A percentile compares a stretch with the other conserved stretches of the same genome.
phyloP scores from a whole-genome alignment of 2,329 filamentous ascomycete genomes.

The Exophiala phaeomuriformis region DNA sequence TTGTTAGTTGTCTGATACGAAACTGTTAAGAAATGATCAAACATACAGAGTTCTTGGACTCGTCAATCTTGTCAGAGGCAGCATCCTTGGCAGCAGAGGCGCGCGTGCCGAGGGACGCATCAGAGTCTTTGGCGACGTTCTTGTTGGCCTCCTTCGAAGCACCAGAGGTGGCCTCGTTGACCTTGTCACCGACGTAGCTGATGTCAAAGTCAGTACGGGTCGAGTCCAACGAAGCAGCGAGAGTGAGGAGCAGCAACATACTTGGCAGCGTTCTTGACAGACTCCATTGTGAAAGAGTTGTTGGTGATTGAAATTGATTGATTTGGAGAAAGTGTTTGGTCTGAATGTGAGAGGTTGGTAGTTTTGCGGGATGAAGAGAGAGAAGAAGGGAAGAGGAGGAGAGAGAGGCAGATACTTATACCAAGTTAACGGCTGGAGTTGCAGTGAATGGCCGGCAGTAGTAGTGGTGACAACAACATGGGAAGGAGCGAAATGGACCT shows the following conservation, averaged over 20 bases:
- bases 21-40: background rate
- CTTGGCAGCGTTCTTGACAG: slow-evolving; percentile 27
- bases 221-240: background rate
- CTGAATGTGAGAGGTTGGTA: background rate
- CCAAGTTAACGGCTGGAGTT: background rate
- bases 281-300: slow-evolving; percentile 23
- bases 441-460: background rate
- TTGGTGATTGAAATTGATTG: slow-evolving; percentile 14
- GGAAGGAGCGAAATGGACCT: background rate
- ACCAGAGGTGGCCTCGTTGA: slow-evolving; percentile 51
- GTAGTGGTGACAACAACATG: background rate
- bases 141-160: slow-evolving; percentile 65
- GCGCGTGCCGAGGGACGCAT: slow-evolving; percentile 49
- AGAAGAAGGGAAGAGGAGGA: slow-evolving; percentile 1
- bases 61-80: slow-evolving; percentile 46
- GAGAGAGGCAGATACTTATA: slow-evolving; percentile 18
- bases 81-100: slow-evolving; percentile 48
- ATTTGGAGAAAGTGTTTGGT: slow-evolving; percentile 8
- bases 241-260: slow-evolving; percentile 9
- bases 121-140: slow-evolving; percentile 56
- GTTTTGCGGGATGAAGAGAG: slow-evolving; percentile 5
- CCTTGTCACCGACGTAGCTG: slow-evolving; percentile 62
- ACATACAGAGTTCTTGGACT: slow-evolving; percentile 44
- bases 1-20: slow-evolving; percentile 5
- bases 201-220: slow-evolving; percentile 36